Base-by-base conservation (phyloP, 495 filamentous ascomycete genomes). In the Penicillium flavigenum region DNA sequence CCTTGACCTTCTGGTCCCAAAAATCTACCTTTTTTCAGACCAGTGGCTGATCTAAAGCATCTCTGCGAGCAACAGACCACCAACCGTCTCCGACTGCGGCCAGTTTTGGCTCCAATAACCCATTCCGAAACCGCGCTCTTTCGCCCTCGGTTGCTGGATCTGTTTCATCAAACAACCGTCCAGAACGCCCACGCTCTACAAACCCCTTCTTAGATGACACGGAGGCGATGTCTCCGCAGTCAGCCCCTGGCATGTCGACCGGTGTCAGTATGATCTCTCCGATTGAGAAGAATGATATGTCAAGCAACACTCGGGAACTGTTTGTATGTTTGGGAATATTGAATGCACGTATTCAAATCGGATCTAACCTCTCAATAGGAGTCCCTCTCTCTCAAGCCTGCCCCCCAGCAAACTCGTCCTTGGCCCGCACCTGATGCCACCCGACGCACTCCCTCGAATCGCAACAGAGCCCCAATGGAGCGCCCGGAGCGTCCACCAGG, bases 61-160 rank as follows among this genome's bases (percentile, higher is more conserved):
- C 39, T 53, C 24, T 39, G 58, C 46, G 48, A 64, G 27, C 16
- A 51, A 38, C 27, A 58, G 67, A 65, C 16, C 63, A 59, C 57
- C 65, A 72, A 45, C 48, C 64, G 3, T 77, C 83, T 49, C 71
- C 82, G 36, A 79, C 78, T 46, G 70, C 80, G 14, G 74, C 85
- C 69, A 88, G 86, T 66, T 81, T 94, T 66, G 83, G 85, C 57
- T 98, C 94, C 60, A 98, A 98, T 80, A 98, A 98, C 67, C 94
- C 94, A n/a, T 98, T 98, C 71, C 88, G 94, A 78, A 96, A 96
- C 72, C 88, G 89, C 62, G 86, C 89, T 45, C 76, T 82, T 8
- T 94, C 92, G 56, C 92, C 90, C 79, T 79, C 81, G 63, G 76
- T 49, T 29, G 67, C 80, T 43, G 51, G 51, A 34, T 44, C 51